Evolutionary conservation across 768 basidiomycete species (phyloP).

Genomic region (Collybiopsis luxurians): DNA sequence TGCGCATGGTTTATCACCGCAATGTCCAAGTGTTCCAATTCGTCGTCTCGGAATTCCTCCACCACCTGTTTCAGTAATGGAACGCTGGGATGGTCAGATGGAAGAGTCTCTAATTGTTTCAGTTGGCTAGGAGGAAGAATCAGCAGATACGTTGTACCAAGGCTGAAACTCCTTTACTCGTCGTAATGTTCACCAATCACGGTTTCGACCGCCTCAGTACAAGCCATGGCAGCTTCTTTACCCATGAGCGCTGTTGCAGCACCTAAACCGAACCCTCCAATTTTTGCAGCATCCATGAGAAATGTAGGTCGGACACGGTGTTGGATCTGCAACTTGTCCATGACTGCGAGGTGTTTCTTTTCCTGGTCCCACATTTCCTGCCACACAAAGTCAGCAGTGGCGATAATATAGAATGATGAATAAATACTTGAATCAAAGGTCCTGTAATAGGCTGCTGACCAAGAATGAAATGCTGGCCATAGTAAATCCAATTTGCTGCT

Average conservation of each 20-base stretch:
- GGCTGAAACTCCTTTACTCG: conserved; percentile 55
- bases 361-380: conserved; percentile 99
- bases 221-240: conserved; percentile 95
- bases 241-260: conserved; percentile 85
- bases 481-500: conserved; percentile 95
- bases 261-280: conserved; percentile 84
- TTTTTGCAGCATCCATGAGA: conserved; percentile 81
- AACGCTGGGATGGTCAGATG: conserved; percentile 73
- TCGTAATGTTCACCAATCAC: conserved; percentile 99
- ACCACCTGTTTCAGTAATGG: conserved; percentile 70
- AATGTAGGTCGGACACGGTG: conserved; percentile 83
- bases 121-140: conserved; percentile 61
- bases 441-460: conserved; percentile 53
- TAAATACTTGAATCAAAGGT: conserved; percentile 71
- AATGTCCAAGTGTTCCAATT: conserved; percentile 90
- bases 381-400: neutral
- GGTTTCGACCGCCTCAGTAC: conserved; percentile 96
- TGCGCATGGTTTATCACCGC: conserved; percentile 88
- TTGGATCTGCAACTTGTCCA: conserved; percentile 82
- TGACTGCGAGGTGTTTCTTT: conserved; percentile 83
- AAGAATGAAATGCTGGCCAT: conserved; percentile 78
- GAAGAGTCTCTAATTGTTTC: conserved; percentile 61
- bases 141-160: conserved; percentile 3
- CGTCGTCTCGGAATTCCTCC: conserved; percentile 88
- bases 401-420: neutral